A percentile compares a stretch with the other conserved stretches of the same genome.
Conservation (phyloP, 2,329 filamentous ascomycete species). For the Emericellopsis atlantica region DNA sequence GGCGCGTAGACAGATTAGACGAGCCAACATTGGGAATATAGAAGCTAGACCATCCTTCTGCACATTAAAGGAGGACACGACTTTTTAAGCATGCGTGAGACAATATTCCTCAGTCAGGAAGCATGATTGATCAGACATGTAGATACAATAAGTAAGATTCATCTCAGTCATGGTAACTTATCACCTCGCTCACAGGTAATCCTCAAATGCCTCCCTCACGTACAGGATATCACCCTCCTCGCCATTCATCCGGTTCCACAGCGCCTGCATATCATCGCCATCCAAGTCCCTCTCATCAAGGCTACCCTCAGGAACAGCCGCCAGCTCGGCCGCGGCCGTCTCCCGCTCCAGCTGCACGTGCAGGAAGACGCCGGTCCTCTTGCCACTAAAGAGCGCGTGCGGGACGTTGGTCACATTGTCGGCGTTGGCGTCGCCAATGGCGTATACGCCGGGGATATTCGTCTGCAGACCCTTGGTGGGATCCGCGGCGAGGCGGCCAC, state of each 20-base stretch:
- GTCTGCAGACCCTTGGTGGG: slow-evolving; percentile 29
- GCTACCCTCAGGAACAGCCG: slow-evolving; percentile 11
- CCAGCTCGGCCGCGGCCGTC: slow-evolving; percentile 19
- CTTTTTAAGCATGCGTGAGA: no score
- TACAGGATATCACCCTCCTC: slow-evolving; percentile 27
- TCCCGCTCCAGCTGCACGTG: slow-evolving; percentile 34
- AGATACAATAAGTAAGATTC: no score
- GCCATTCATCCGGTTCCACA: slow-evolving; percentile 35
- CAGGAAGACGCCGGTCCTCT: slow-evolving; percentile 41
- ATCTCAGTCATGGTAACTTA: no score
- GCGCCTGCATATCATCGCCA: slow-evolving; percentile 8
- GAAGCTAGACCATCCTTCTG: no score
- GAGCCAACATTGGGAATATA: no score
- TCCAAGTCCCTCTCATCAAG: slow-evolving; percentile 12
- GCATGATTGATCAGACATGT: no score
- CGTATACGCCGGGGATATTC: slow-evolving; percentile 40
- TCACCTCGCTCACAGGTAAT: no score
- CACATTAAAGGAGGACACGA: no score
- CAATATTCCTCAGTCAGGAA: no score
- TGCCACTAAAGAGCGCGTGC: slow-evolving; percentile 47
- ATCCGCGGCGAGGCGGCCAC: slow-evolving; percentile 29
- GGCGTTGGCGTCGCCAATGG: slow-evolving; percentile 46
- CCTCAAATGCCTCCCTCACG: slow-evolving; percentile 22
- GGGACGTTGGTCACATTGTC: slow-evolving; percentile 49
- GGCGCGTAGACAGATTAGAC: no score